Conservation (phyloP, 2,329 filamentous ascomycete genomes). For the Epichloe gansuensis region DNA sequence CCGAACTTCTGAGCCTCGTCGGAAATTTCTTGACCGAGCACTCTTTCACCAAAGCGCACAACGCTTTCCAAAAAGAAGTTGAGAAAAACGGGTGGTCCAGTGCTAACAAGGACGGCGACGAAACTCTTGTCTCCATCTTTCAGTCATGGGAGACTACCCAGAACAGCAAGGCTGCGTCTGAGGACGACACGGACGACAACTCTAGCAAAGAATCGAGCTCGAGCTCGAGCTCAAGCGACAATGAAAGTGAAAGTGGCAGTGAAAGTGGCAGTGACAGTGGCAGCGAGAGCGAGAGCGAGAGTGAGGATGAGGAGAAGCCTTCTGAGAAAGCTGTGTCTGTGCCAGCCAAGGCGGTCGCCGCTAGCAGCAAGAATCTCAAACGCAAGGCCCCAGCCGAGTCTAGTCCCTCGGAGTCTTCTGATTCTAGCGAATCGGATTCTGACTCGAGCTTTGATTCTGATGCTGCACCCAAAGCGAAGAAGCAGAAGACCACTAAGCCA, state of each 20-base stretch:
- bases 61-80: slow-evolving; percentile 50
- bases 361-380: slow-evolving; percentile 22
- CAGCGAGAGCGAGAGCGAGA: slow-evolving; percentile 15
- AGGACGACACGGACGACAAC: slow-evolving; percentile 16
- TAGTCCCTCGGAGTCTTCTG: slow-evolving; percentile 14
- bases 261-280: slow-evolving; percentile 13
- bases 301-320: slow-evolving; percentile 4
- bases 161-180: slow-evolving; percentile 11
- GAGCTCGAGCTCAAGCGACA: slow-evolving; percentile 22
- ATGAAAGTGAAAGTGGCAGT: slow-evolving; percentile 14
- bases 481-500: slow-evolving; percentile 28
- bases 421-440: slow-evolving; percentile 21
- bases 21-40: slow-evolving; percentile 53
- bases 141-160: slow-evolving; percentile 33
- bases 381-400: slow-evolving; percentile 25
- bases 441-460: slow-evolving; percentile 31
- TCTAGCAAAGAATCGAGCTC: slow-evolving; percentile 18
- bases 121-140: slow-evolving; percentile 37
- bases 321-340: slow-evolving; percentile 8
- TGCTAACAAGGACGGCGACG: slow-evolving; percentile 11
- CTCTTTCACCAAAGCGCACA: slow-evolving; percentile 48
- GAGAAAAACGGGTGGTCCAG: slow-evolving; percentile 36
- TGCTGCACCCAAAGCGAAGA: slow-evolving; percentile 39
- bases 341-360: slow-evolving; percentile 10
- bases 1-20: slow-evolving; percentile 53